These are phyloP conservation scores for Eucalyptus grandis DNA, from an alignment of 345 rosid species.

Conservation along the genomic window DNA sequence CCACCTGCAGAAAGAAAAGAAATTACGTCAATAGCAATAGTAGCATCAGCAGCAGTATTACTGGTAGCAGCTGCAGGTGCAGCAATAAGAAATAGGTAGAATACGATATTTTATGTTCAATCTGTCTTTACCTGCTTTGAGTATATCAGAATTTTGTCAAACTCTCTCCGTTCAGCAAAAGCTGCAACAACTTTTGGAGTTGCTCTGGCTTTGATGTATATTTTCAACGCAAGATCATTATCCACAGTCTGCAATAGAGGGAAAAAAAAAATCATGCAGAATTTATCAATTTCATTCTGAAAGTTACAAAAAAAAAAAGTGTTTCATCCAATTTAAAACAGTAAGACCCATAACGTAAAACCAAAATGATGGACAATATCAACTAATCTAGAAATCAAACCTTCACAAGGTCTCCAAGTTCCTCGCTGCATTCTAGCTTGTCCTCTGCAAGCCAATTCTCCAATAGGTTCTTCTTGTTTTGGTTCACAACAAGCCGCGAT, in stretches of 20 bases:
- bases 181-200: slow-evolving; percentile 99
- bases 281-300: background rate
- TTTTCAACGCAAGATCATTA: slow-evolving; percentile 93
- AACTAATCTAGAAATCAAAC: slow-evolving; percentile 20
- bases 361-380: background rate
- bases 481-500: slow-evolving; percentile 97
- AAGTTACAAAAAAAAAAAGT: background rate
- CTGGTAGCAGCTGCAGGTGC: background rate
- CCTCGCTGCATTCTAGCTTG: slow-evolving; percentile 97
- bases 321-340: background rate
- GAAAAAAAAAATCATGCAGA: background rate
- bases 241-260: slow-evolving; percentile 71
- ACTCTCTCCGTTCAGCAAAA: slow-evolving; percentile 96
- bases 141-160: slow-evolving; percentile 87
- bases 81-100: background rate
- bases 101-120: background rate
- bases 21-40: background rate
- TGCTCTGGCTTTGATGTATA: slow-evolving; percentile 93
- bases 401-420: slow-evolving; percentile 99
- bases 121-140: slow-evolving; percentile 64
- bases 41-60: background rate
- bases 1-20: slow-evolving; percentile 48
- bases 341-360: background rate
- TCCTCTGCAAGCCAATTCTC: slow-evolving; percentile 99
- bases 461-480: slow-evolving; percentile 92